phyloP scores from a whole-genome alignment of 1,284 basidiomycete genomes.

The Exobasidium cylindrosporum region DNA sequence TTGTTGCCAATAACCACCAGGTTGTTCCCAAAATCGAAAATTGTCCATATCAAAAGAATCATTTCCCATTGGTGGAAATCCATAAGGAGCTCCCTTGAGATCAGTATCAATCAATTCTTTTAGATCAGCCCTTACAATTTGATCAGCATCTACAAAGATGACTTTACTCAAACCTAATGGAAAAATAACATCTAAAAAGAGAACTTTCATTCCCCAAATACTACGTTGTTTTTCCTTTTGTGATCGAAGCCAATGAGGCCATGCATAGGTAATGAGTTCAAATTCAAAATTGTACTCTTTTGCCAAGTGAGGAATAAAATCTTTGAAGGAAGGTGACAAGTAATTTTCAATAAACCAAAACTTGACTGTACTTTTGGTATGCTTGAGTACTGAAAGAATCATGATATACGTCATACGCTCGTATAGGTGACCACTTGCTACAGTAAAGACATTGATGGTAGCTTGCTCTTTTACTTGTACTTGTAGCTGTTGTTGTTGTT shows the following conservation, averaged over 20 bases:
- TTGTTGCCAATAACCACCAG: constrained; percentile 57
- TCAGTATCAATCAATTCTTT: constrained; percentile 88
- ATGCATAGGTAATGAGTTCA: constrained; percentile 96
- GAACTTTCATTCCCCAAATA: constrained; percentile 98
- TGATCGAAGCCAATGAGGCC: constrained; percentile 94
- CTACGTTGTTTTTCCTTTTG: constrained; percentile 96
- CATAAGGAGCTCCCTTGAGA: constrained; percentile 65
- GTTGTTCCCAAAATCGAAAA: constrained; percentile 93
- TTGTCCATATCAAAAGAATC: constrained; percentile 90
- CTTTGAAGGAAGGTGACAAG: constrained; percentile 92
- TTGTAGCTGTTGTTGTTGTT: neutral
- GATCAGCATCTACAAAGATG: constrained; percentile 89
- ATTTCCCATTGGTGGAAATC: constrained; percentile 95
- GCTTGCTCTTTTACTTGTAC: neutral
- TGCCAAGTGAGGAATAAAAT: constrained; percentile 90
- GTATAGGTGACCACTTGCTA: constrained; percentile 91
- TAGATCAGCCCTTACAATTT: constrained; percentile 88
- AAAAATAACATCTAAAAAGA: constrained; percentile 97
- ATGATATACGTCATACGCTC: constrained; percentile 98
- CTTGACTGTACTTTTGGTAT: constrained; percentile 89
- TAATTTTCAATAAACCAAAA: constrained; percentile 99
- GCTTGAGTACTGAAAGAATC: constrained; percentile 89
- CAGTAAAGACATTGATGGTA: constrained; percentile 97
- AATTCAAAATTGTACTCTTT: constrained; percentile 88
- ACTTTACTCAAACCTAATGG: constrained; percentile 97